Evolutionary conservation across 2,329 filamentous ascomycete genomes (phyloP).

Genomic region (Arthrobotrys pseudoclavata): DNA sequence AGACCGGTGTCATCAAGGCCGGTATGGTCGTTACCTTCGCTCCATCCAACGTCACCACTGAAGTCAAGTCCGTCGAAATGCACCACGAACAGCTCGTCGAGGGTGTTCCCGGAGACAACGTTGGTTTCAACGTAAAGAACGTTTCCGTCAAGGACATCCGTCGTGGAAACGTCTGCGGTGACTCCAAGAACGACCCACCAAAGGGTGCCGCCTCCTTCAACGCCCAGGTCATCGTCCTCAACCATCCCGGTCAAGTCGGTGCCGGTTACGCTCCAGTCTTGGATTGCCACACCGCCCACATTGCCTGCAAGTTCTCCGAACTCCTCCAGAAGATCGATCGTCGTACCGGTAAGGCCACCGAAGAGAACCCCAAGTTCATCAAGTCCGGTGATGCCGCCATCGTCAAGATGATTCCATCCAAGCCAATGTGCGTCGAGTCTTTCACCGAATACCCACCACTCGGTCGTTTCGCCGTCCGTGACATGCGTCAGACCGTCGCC

Average conservation of each 20-base stretch:
- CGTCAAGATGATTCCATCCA: slow-evolving; percentile 99
- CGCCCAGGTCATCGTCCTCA: slow-evolving; percentile 99
- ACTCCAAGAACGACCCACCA: slow-evolving; percentile 99
- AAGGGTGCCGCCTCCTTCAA: slow-evolving; percentile 92
- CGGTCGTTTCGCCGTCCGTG: slow-evolving; percentile 99
- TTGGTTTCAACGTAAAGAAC: slow-evolving; percentile 99
- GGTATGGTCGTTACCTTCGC: slow-evolving; percentile 98
- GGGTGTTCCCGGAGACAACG: slow-evolving; percentile 99
- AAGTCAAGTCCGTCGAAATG: slow-evolving; percentile 99
- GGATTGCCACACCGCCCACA: slow-evolving; percentile 99
- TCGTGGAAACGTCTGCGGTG: slow-evolving; percentile 99
- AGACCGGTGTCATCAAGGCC: slow-evolving; percentile 96
- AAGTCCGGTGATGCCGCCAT: slow-evolving; percentile 99
- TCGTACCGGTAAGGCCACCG: slow-evolving; percentile 98
- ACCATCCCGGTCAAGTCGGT: slow-evolving; percentile 99
- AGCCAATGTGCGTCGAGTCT: slow-evolving; percentile 99
- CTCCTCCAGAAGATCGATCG: slow-evolving; percentile 99
- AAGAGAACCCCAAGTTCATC: slow-evolving; percentile 97
- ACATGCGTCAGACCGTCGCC: slow-evolving; percentile 92
- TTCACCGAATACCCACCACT: slow-evolving; percentile 99
- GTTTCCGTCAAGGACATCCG: slow-evolving; percentile 99
- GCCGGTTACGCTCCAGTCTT: slow-evolving; percentile 99
- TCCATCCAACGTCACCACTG: slow-evolving; percentile 98
- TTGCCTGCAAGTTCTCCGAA: slow-evolving; percentile 99
- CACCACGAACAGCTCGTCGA: slow-evolving; percentile 84